Percentiles rank a stretch among this genome's conserved stretches.
Conservation (phyloP, 345 rosid species). For the Litchi chinensis region DNA sequence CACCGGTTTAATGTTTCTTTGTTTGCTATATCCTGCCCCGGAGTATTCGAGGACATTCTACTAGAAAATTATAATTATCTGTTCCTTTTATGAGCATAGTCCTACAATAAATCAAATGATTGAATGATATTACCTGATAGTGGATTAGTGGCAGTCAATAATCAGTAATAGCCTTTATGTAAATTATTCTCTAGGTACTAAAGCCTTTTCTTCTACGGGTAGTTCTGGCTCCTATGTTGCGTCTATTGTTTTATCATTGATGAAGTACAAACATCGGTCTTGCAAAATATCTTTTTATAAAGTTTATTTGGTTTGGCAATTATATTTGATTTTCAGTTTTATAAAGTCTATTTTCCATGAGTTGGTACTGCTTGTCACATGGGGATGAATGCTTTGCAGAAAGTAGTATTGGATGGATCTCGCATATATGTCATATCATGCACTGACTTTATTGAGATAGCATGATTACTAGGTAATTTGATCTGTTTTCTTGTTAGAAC, state of each 20-base stretch:
- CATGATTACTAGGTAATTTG: not conserved
- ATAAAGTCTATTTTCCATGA: not conserved
- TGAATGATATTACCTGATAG: not conserved
- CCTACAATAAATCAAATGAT: slow-evolving; percentile 1
- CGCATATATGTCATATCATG: not conserved
- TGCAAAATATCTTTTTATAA: not conserved
- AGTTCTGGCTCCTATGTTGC: not conserved
- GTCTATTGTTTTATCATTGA: not conserved
- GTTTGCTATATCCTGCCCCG: not conserved
- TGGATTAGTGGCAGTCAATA: not conserved
- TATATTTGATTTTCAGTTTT: not conserved
- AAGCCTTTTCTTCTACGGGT: not conserved
- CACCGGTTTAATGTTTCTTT: too few relatives aligned
- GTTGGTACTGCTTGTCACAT: not conserved
- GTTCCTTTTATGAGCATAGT: not conserved
- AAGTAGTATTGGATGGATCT: too few relatives aligned
- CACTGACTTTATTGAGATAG: not conserved
- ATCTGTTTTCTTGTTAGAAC: not conserved
- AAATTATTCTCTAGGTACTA: not conserved
- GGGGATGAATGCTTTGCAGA: too few relatives aligned
- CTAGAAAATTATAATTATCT: not conserved
- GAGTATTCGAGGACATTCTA: not conserved
- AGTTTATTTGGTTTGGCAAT: not conserved
- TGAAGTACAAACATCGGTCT: not conserved
- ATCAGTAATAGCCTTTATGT: not conserved